Base-by-base conservation (phyloP, 2,329 filamentous ascomycete genomes). In the Claviceps sorghi region DNA sequence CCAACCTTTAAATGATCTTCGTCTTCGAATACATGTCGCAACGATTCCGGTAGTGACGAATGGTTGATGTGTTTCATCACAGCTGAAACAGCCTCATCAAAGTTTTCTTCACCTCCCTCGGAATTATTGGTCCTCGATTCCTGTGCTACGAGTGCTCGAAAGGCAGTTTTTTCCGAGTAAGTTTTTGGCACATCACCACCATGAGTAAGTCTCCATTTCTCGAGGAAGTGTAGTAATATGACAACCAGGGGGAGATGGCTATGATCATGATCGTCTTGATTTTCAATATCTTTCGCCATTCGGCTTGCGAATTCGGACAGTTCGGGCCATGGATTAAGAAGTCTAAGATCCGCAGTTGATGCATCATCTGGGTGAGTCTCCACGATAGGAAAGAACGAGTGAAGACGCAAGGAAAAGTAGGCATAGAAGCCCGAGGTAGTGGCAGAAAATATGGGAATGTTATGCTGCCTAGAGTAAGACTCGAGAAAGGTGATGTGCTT, bases 101-200 rank as follows among this genome's bases (percentile, higher is more conserved):
- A 98, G 66, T 98, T 98, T 70, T 98, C 93, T 64, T 98, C 93
- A 53, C 86, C 87, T 46, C 89, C 90, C 65, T 95, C 89, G 0
- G 88, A 67, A 53, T 82, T 94, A 59, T 84, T 72, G 49, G 73
- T 86, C 59, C 89, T 80, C 59, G 84, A 79, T 2, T 78, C 80
- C 6, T 75, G 73, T 11, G 80, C 73, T 1, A 98, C 80, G 13
- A 83, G 68, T 30, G 82, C 78, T 52, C 86, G 78, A 65, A 98
- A 97, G 15, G 82, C 82, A 8, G 76, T 83, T 72, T 98, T 98
- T 57, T 97, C 88, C 56, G 84, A 81, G 69, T 94, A 96, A 2
- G 75, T 83, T 11, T 73, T 73, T 4, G 93, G 93, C 40, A 78
- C 72, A 34, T 77, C 73, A 17, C 85, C 87, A 51, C 79, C 72